phyloP scores from a whole-genome alignment of 2,329 filamentous ascomycete species.

The Cytospora leucostoma region DNA sequence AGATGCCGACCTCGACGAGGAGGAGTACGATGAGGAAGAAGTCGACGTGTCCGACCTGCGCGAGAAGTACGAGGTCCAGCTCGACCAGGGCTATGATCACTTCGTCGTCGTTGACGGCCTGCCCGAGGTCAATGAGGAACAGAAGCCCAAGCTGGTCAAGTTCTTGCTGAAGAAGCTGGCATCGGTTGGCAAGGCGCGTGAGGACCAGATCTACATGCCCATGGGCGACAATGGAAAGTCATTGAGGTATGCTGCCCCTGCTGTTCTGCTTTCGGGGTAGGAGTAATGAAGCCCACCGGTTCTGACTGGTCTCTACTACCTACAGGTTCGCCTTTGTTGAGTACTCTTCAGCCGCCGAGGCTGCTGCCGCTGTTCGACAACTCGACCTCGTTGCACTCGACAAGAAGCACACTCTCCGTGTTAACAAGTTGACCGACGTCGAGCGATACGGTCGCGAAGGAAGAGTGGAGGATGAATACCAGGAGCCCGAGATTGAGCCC shows the following conservation, averaged over 20 bases:
- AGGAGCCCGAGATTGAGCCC: slow-evolving; percentile 75
- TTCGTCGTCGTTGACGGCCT: slow-evolving; percentile 97
- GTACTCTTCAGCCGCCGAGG: slow-evolving; percentile 88
- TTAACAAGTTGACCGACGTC: slow-evolving; percentile 98
- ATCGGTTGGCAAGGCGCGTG: slow-evolving; percentile 78
- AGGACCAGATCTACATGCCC: slow-evolving; percentile 92
- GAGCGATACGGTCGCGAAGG: slow-evolving; percentile 95
- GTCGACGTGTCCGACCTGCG: slow-evolving; percentile 93
- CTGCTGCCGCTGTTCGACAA: slow-evolving; percentile 82
- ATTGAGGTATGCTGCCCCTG: slow-evolving; percentile 66
- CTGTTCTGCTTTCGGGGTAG: slow-evolving; percentile 18
- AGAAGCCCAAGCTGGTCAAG: slow-evolving; percentile 92
- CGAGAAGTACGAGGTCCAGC: slow-evolving; percentile 92
- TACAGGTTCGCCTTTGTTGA: slow-evolving; percentile 93
- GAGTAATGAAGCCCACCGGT: not conserved
- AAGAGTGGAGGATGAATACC: slow-evolving; percentile 88
- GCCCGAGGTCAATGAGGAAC: slow-evolving; percentile 83
- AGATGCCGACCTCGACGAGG: slow-evolving; percentile 83
- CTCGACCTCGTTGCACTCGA: slow-evolving; percentile 87
- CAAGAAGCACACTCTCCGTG: slow-evolving; percentile 91
- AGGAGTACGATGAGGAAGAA: slow-evolving; percentile 88
- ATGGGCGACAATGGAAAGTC: slow-evolving; percentile 85
- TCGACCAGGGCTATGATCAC: slow-evolving; percentile 93
- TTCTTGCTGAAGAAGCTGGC: slow-evolving; percentile 94
- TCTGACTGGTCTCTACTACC: slow-evolving; percentile 17